Conservation (phyloP, 352 stramenopile species). For the Pythium insidiosum region DNA sequence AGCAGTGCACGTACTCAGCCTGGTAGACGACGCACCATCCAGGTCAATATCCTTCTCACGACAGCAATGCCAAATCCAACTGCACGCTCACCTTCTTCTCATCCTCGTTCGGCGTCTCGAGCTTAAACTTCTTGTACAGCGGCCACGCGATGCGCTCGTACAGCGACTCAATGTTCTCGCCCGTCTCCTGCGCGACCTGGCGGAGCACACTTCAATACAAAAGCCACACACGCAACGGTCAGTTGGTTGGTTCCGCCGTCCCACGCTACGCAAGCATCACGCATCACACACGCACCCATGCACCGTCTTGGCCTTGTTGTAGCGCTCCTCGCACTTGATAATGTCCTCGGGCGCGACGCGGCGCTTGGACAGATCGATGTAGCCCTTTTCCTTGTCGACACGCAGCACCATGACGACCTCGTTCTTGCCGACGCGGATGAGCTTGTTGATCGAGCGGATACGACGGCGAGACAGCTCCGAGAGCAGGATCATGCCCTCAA, state of each 20-base stretch:
- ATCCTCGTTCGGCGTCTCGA: conserved; percentile 67
- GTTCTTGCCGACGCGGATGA: conserved; percentile 99
- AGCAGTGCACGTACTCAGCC: conserved; percentile 95
- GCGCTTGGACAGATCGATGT: conserved; percentile 99
- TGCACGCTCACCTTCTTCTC: conserved; percentile 65
- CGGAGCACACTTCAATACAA: conserved; percentile 84
- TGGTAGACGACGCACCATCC: conserved; percentile 16
- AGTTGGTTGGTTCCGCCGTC: conserved; percentile 51
- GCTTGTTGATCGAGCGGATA: conserved; percentile 99
- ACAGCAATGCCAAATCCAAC: no score
- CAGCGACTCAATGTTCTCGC: conserved; percentile 68
- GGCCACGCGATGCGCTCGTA: conserved; percentile 95
- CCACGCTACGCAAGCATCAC: no score
- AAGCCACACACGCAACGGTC: conserved; percentile 20
- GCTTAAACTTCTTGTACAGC: conserved; percentile 96
- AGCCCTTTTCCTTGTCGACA: conserved; percentile 99
- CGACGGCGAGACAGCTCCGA: conserved; percentile 97
- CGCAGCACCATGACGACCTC: conserved; percentile 99
- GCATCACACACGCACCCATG: conserved; percentile 96
- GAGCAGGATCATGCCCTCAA: conserved; percentile 99
- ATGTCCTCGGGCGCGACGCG: conserved; percentile 99
- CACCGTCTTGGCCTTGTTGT: conserved; percentile 99
- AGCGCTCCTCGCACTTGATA: conserved; percentile 97
- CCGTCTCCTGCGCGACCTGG: conserved; percentile 78
- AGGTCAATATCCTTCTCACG: no score